Percentiles rank a stretch among this genome's conserved stretches.
phyloP scores from a whole-genome alignment of 495 filamentous ascomycete species.

The Tetracladium setigerum region DNA sequence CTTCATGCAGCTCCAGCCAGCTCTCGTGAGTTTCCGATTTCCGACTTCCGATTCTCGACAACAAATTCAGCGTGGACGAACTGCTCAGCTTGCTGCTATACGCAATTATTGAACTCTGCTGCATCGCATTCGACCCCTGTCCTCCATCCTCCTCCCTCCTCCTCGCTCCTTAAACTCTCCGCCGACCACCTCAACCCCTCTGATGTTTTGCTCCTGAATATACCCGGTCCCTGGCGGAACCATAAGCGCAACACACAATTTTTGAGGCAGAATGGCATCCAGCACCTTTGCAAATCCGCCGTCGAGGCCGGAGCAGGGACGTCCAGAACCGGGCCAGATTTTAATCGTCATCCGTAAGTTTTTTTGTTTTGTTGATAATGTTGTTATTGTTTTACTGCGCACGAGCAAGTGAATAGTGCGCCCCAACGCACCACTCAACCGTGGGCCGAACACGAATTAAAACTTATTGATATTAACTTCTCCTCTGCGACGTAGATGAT shows the following conservation, averaged over 20 bases:
- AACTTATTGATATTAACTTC: conserved; percentile 9
- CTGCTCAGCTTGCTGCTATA: conserved; percentile 5
- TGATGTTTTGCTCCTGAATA: conserved; percentile 14
- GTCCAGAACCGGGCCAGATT: conserved; percentile 58
- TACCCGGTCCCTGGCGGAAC: conserved; percentile 8
- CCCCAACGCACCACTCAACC: neutral
- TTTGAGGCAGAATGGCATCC: conserved; percentile 34
- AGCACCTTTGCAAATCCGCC: conserved; percentile 25
- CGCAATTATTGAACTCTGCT: conserved; percentile 5
- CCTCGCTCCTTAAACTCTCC: neutral
- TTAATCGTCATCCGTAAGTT: conserved; percentile 74
- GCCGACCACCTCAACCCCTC: neutral
- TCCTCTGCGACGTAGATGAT: conserved; percentile 50
- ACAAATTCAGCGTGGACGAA: conserved; percentile 6
- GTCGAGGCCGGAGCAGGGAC: conserved; percentile 19
- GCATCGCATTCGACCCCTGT: conserved; percentile 1
- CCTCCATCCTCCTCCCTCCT: neutral
- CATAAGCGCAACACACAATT: conserved; percentile 1
- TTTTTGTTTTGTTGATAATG: neutral
- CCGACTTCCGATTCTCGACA: conserved; percentile 10
- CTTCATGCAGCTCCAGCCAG: conserved; percentile 8
- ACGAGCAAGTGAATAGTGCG: neutral
- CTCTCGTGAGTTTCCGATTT: conserved; percentile 8
- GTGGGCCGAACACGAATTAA: neutral
- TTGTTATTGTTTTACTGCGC: neutral